Conservation (phyloP, 352 stramenopile genomes). For the Blastocystis sp. region DNA sequence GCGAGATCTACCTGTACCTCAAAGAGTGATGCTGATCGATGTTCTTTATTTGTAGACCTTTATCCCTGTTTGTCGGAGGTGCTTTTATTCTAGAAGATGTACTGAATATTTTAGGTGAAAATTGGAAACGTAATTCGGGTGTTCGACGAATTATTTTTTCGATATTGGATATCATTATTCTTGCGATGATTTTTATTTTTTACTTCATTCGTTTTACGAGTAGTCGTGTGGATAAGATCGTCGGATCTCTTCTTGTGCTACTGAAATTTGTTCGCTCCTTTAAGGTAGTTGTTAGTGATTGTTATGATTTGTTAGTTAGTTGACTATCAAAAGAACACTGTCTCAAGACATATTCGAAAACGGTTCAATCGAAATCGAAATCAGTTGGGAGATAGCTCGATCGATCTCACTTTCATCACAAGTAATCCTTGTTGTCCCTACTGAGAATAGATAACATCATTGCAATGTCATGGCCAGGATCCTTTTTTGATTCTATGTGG, state of each 20-base stretch:
- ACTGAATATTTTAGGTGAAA: neutral
- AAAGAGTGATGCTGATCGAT: neutral
- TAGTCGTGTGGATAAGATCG: neutral
- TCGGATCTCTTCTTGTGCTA: neutral
- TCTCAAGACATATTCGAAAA: neutral
- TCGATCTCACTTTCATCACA: constrained; percentile 18
- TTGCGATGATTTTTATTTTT: neutral
- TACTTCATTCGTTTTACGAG: neutral
- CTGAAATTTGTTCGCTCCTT: constrained; percentile 18
- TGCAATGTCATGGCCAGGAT: constrained; percentile 60
- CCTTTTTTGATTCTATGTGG: constrained; percentile 1
- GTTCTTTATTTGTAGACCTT: neutral
- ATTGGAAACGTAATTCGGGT: neutral
- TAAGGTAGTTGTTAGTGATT: neutral
- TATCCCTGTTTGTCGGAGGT: neutral
- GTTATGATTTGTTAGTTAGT: constrained; percentile 9
- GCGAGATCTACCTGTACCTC: neutral
- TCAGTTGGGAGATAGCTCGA: neutral
- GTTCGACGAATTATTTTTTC: neutral
- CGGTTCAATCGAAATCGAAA: constrained; percentile 55
- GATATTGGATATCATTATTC: neutral
- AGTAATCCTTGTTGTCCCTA: neutral
- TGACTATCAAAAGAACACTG: neutral
- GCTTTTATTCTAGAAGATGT: neutral
- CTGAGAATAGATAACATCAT: constrained; percentile 12